Evolutionary conservation across 768 basidiomycete species (phyloP), one percentile per base, ranked within the genome.

Genomic region (Clitopilus hobsonii): DNA sequence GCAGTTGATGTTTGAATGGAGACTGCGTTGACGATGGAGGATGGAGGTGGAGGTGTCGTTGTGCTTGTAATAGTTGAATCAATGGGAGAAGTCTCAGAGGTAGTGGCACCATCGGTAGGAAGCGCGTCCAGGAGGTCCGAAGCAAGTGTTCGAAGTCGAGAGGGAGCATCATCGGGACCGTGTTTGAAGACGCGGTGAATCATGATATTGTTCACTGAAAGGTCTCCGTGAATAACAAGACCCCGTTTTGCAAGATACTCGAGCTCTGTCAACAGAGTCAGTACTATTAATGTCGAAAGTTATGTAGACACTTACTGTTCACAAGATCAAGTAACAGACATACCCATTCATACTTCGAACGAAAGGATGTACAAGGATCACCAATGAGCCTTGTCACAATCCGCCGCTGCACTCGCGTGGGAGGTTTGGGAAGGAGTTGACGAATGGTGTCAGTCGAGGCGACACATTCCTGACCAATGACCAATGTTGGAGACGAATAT

Each of bases 311-410:
- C 58, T 20, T 47, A 59, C 55, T 24, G 48, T 54, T 54, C 32
- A 59, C 52, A 25, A 59, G n/a, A 53, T 56, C 55, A 13, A 54
- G 8, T 18, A 38, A 25, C 2, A 25, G 28, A 20, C 28, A 10
- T 11, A 59, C 25, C n/a, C 52, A 56, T 28, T 59, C 58, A 48
- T 38, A 27, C 48, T 53, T 56, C 0, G 55, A 56, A 30, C 58
- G 51, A 18, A 53, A 59, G 3, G 52, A 56, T 23, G 58, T 59
- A 29, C 56, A 52, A 22, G 58, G 55, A 20, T 59, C 58, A 25
- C 58, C 52, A 24, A 59, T 59, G 0, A 55, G 41, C 2, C 27
- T 48, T n/a, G 55, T 56, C 28, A 59, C 58, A 10, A 56, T 53
- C 25, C 51, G 54, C n/a, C 58, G 41, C 29, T 53, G 58, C 23